Conservation (phyloP, 345 rosid genomes). For the Camelina laxa region DNA sequence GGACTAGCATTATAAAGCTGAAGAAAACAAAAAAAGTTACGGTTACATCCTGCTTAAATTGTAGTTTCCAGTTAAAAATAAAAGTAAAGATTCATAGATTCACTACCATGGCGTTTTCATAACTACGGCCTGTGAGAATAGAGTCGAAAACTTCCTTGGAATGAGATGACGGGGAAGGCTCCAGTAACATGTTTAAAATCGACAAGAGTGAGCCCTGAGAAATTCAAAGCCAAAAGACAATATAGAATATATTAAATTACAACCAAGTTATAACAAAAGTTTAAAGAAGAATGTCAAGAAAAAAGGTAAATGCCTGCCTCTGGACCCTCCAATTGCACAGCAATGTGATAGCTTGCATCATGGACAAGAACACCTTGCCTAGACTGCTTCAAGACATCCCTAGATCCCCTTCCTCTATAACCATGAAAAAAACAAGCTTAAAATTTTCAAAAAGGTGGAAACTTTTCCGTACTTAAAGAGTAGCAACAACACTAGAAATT, state of each 20-base stretch:
- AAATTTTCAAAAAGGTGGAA: background rate
- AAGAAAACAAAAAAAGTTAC: conserved; percentile 18
- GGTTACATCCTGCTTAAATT: background rate
- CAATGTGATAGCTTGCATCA: conserved; percentile 71
- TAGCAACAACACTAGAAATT: background rate
- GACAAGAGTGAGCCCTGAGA: conserved; percentile 68
- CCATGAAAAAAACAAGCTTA: conserved; percentile 32
- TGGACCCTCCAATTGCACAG: conserved; percentile 76
- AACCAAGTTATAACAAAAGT: background rate
- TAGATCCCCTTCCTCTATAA: conserved; percentile 84
- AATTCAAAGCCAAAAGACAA: conserved; percentile 5
- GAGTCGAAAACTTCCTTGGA: conserved; percentile 47
- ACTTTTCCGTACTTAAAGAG: background rate
- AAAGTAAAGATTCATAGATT: background rate
- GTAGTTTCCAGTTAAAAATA: background rate
- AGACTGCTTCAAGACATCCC: conserved; percentile 80
- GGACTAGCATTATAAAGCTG: conserved; percentile 78
- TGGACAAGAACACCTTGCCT: conserved; percentile 71
- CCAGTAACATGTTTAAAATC: conserved; percentile 56
- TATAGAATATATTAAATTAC: conserved; percentile 14
- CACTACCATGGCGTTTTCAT: conserved; percentile 72
- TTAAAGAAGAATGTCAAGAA: conserved; percentile 11
- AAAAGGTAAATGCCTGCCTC: conserved; percentile 59
- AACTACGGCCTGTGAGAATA: conserved; percentile 62
- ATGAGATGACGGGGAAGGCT: conserved; percentile 59